Evolutionary conservation across 1,139 yeast species (phyloP).

Genomic region (Spencermartinsiella ligniputridi): DNA sequence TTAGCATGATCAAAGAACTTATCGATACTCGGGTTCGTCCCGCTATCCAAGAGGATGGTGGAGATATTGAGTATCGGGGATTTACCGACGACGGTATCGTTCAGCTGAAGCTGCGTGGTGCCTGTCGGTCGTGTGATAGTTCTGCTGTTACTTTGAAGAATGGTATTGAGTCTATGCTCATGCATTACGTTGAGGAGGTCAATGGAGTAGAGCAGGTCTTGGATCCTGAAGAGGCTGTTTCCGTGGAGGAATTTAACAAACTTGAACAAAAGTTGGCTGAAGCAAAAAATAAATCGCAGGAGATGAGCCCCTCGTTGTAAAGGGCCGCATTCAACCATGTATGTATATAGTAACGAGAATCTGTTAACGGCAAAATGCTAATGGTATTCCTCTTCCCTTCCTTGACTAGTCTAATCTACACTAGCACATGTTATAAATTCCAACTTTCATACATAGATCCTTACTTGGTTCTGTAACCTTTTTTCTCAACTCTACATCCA

Average conservation of each 20-base stretch:
- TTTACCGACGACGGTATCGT: constrained; percentile 69
- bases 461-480: too few species aligned
- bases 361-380: too few species aligned
- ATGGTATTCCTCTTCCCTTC: too few species aligned
- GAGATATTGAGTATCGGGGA: constrained; percentile 68
- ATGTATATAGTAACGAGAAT: background rate
- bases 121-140: constrained; percentile 75
- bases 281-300: constrained; percentile 15
- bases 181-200: constrained; percentile 80
- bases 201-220: constrained; percentile 65
- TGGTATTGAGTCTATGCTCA: constrained; percentile 81
- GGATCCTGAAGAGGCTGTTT: constrained; percentile 56
- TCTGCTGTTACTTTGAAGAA: constrained; percentile 73
- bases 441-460: too few species aligned
- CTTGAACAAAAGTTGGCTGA: constrained; percentile 42
- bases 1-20: constrained; percentile 86
- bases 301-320: constrained; percentile 25
- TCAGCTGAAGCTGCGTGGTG: constrained; percentile 71
- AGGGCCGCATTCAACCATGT: background rate
- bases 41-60: constrained; percentile 79
- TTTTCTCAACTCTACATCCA: too few species aligned
- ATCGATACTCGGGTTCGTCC: constrained; percentile 94
- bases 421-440: too few species aligned
- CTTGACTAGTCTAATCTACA: too few species aligned
- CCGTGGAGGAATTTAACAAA: constrained; percentile 67